Base-by-base conservation (phyloP, 2,329 filamentous ascomycete species). In the Colletotrichum sublineola region DNA sequence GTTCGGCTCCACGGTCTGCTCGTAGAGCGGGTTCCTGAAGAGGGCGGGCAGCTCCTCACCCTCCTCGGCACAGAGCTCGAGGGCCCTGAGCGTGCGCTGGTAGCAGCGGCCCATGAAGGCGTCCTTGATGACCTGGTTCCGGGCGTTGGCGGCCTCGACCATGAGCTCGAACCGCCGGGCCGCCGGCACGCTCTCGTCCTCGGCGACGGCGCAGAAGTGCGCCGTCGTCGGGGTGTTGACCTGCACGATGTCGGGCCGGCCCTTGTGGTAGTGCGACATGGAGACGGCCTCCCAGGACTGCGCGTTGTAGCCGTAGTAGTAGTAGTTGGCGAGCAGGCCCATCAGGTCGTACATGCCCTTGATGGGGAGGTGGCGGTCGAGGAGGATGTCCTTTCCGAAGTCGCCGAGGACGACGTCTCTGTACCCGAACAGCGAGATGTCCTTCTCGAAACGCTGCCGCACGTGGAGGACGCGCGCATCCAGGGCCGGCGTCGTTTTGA, bases 211-310 rank as follows among this genome's bases (percentile, higher is more conserved):
- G 58, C 76, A 77, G 64, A 77, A 77, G 8, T 53, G 53, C 7
- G 67, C 66, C 4, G 76, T 74, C 7, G 67, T 38, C 14, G 61
- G 62, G 9, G 68, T 73, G 20, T 66, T 71, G 14, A 75, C 70
- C 56, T 77, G 75, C 18, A 76, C 70, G 31, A 76, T 72, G 50
- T 77, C 76, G 14, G 74, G 73, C 3, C 75, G 74, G 38, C 75
- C 75, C 42, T 69, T 71, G 69, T 77, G 76, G 68, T 75, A 77
- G 61, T 76, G 75, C 31, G 70, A 62, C 62, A 74, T 74, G 9
- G 74, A 74, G 31, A 77, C 63, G 14, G 76, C 61, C 64, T 77
- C 74, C 75, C 74, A 77, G 57, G 73, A 74, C 20, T 65, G 64
- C 4, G 74, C 71, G 56, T 73, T 75, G 66, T 65, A 55, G n/a